Conservation (phyloP, 768 basidiomycete species). For the Panaeolus cyanescens region DNA sequence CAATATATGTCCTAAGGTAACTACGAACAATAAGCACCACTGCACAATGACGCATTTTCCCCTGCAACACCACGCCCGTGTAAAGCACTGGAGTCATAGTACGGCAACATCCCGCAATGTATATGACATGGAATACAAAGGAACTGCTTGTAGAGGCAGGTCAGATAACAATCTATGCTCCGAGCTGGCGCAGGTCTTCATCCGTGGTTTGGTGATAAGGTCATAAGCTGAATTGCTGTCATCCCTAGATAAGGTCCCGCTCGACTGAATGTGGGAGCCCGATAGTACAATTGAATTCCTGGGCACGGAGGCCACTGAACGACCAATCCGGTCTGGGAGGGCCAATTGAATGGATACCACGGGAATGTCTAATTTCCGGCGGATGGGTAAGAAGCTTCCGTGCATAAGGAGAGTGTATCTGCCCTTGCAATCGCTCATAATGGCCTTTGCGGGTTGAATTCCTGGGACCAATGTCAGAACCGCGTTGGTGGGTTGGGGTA, state of each 20-base stretch:
- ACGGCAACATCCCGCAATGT: too few relatives aligned
- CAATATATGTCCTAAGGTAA: too few relatives aligned
- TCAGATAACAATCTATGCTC: not conserved
- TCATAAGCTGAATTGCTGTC: not conserved
- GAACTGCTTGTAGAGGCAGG: not conserved
- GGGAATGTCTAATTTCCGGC: not conserved
- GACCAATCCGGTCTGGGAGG: not conserved
- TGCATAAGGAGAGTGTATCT: too few relatives aligned
- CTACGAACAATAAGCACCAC: too few relatives aligned
- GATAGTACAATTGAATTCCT: not conserved
- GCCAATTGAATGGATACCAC: not conserved
- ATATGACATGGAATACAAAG: too few relatives aligned
- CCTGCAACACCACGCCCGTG: too few relatives aligned
- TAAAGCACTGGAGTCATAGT: too few relatives aligned
- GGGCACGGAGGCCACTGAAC: not conserved
- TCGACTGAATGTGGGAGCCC: not conserved
- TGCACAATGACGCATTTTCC: too few relatives aligned
- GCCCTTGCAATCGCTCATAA: too few relatives aligned
- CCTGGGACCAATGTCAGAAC: not conserved
- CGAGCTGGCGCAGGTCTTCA: not conserved
- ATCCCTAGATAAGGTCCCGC: not conserved
- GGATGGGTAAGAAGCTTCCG: too few relatives aligned
- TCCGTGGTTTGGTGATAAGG: not conserved
- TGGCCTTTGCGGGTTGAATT: not conserved
- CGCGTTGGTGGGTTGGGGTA: too few relatives aligned